A percentile compares a stretch with the other conserved stretches of the same genome.
These are phyloP conservation scores for Cymbopogon flexuosus DNA, from an alignment of 202 grass and related monocot genomes.

Conservation along the genomic window DNA sequence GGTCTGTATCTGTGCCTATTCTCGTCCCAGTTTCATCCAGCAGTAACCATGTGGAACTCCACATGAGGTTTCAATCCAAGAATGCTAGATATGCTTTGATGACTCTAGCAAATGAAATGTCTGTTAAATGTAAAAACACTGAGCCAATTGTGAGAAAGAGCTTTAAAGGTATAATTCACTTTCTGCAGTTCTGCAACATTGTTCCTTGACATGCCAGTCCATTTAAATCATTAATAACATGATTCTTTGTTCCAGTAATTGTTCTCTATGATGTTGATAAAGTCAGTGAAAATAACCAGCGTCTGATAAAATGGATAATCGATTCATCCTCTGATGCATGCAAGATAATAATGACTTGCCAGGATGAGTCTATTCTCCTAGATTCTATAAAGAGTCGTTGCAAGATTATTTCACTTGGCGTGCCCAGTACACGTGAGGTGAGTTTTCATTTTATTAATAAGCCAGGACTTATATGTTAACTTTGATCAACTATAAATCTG, in stretches of 20 bases:
- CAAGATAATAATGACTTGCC: conserved; percentile 73
- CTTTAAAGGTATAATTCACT: conserved; percentile 52
- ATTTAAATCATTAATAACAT: conserved; percentile 23
- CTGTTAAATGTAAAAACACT: conserved; percentile 34
- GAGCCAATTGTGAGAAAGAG: conserved; percentile 37
- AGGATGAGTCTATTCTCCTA: conserved; percentile 53
- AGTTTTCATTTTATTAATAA: neutral
- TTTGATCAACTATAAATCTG: conserved; percentile 11
- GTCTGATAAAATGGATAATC: conserved; percentile 72
- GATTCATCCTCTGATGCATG: conserved; percentile 63
- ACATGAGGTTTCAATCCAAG: conserved; percentile 52
- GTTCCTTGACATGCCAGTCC: neutral
- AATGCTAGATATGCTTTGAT: conserved; percentile 58
- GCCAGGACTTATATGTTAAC: neutral
- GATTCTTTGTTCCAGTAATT: conserved; percentile 49
- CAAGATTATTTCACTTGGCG: conserved; percentile 49
- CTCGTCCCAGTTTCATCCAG: conserved; percentile 56
- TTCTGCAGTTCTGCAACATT: neutral
- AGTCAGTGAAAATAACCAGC: conserved; percentile 56
- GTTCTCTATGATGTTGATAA: conserved; percentile 62
- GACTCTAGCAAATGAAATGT: conserved; percentile 61
- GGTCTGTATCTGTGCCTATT: conserved; percentile 39
- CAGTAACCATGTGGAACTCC: conserved; percentile 55
- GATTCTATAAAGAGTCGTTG: conserved; percentile 54
- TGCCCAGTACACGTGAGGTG: conserved; percentile 53